These are phyloP conservation scores for Hyaloscypha finlandica DNA, from an alignment of 495 filamentous ascomycete genomes.

Conservation along the genomic window DNA sequence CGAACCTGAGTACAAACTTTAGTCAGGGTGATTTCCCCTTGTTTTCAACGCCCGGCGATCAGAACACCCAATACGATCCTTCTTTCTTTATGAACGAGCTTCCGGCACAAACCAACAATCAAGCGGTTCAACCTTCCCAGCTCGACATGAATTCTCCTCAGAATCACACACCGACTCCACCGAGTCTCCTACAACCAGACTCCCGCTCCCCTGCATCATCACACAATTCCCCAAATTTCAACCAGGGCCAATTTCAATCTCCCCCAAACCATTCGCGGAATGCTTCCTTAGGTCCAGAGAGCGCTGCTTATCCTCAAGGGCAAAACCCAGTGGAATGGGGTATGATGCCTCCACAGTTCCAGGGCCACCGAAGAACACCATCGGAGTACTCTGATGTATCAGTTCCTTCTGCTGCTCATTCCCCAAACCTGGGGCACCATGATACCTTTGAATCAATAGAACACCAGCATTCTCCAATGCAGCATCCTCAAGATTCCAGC, in stretches of 20 bases:
- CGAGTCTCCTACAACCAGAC: constrained; percentile 69
- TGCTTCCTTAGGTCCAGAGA: constrained; percentile 78
- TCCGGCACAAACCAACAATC: constrained; percentile 42
- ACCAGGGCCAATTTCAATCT: constrained; percentile 56
- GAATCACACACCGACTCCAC: constrained; percentile 61
- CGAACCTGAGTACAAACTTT: constrained; percentile 43
- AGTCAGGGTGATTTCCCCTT: constrained; percentile 54
- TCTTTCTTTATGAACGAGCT: constrained; percentile 50
- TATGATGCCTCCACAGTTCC: constrained; percentile 68
- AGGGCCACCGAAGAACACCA: constrained; percentile 75
- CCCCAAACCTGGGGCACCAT: constrained; percentile 75
- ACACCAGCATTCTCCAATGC: constrained; percentile 76
- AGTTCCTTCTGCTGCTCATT: constrained; percentile 73
- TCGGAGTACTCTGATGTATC: constrained; percentile 93
- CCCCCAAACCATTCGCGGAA: constrained; percentile 71
- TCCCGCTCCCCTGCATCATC: constrained; percentile 54
- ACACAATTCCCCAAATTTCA: constrained; percentile 59
- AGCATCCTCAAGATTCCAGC: constrained; percentile 69
- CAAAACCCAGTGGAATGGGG: constrained; percentile 67
- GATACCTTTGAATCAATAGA: constrained; percentile 78
- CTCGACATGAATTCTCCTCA: constrained; percentile 72
- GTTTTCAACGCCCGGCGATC: constrained; percentile 43
- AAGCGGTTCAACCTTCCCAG: constrained; percentile 62
- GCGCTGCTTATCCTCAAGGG: constrained; percentile 66
- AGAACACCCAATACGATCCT: constrained; percentile 46